Evolutionary conservation across 495 filamentous ascomycete species (phyloP), one percentile per base, ranked within the genome.

Genomic region (Clavariopsis aquatica): DNA sequence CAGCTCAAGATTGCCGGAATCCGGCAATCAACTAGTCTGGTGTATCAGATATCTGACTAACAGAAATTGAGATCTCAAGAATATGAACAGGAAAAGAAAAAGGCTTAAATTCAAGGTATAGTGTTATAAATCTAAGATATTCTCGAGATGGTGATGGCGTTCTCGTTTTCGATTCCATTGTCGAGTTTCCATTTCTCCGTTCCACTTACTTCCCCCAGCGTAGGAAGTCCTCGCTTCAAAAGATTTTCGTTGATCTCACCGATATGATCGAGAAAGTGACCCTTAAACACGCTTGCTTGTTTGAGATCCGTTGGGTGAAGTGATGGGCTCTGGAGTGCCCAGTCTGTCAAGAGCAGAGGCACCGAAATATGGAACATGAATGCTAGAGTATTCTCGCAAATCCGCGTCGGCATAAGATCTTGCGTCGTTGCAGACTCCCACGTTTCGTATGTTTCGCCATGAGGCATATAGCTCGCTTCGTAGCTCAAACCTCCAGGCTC

Each of bases 371-470:
- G 51, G 19, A 31, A 53, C 51, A 53, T 31, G 17, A 53, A 53
- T 10, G 51, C 51, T 8, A 53, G 15, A 29, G 51, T 53, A 29
- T 53, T 27, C 9, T 53, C 51, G 15, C 51, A 53, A 19, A 31
- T 29, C 8, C 51, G 24, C 19, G 51, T 53, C 8, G 51, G 51
- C 9, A 28, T 17, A 26, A 53, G 28, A 4, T 53, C 51, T 31
- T 53, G 51, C 7, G 51, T 53, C 26, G 51, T 31, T 19, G 51
- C 51, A 4, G 27, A 31, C 51, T 53, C 28, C 51, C 51, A 53
- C 4, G 51, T 53, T 27, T 31, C 51, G 28, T 53, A 53, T 31
- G 51, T 53, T 27, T 53, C 51, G 51, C 51, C 51, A 31, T 53
- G 26, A 6, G 51, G 51, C 51, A 53, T 53, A 17, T 53, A 28